These are phyloP conservation scores for Sugiyamaella chiloensis DNA, from an alignment of 805 yeast species.

Conservation along the genomic window DNA sequence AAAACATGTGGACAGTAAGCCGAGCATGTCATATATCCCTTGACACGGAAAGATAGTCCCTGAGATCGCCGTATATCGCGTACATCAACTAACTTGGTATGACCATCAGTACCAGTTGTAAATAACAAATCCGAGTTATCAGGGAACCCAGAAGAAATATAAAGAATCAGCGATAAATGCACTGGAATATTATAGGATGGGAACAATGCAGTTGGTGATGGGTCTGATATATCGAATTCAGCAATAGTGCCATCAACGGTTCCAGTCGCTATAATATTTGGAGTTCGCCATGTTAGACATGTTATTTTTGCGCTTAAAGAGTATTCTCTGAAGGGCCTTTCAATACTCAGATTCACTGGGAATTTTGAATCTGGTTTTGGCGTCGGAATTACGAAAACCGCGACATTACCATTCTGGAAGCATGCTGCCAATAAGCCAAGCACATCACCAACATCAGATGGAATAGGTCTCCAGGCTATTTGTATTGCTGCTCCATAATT, in stretches of 20 bases:
- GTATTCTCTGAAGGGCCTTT: slow-evolving; percentile 17
- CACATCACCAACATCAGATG: slow-evolving; percentile 37
- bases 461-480: slow-evolving; percentile 32
- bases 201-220: not conserved
- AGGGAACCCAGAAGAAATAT: slow-evolving; percentile 37
- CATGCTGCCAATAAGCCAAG: slow-evolving; percentile 41
- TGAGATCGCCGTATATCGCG: slow-evolving; percentile 24
- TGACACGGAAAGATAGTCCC: slow-evolving; percentile 26
- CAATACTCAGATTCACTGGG: slow-evolving; percentile 7
- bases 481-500: slow-evolving; percentile 30
- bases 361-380: slow-evolving; percentile 7
- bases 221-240: slow-evolving; percentile 45
- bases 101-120: slow-evolving; percentile 45
- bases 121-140: slow-evolving; percentile 35
- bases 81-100: slow-evolving; percentile 36
- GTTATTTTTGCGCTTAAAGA: slow-evolving; percentile 37
- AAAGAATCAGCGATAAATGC: slow-evolving; percentile 38
- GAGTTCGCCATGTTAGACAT: slow-evolving; percentile 46
- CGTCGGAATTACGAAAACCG: slow-evolving; percentile 39
- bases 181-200: slow-evolving; percentile 42
- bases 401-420: slow-evolving; percentile 57
- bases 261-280: slow-evolving; percentile 51
- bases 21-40: slow-evolving; percentile 30
- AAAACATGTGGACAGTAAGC: slow-evolving; percentile 27
- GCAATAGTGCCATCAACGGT: slow-evolving; percentile 56